phyloP scores from a whole-genome alignment of 78 protist genomes.

The Isochrysis galbana region DNA sequence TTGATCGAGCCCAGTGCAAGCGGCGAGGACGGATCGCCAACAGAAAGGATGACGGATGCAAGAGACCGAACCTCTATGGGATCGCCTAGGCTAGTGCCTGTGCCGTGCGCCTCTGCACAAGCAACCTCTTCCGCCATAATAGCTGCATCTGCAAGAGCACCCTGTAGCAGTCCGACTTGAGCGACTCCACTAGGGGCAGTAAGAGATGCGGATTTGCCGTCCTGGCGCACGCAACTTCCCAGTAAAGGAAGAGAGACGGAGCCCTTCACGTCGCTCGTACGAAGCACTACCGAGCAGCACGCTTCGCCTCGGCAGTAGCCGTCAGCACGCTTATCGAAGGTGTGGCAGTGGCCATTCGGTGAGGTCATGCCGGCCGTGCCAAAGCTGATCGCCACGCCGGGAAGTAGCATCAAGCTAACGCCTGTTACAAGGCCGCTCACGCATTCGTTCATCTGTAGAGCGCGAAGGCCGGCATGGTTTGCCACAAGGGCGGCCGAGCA shows the following conservation, averaged over 20 bases:
- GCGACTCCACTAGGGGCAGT: constrained; percentile 70
- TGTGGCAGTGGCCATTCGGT: constrained; percentile 61
- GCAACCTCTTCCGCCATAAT: constrained; percentile 45
- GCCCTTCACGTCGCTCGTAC: not conserved
- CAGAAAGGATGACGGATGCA: not conserved
- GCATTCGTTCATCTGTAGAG: not conserved
- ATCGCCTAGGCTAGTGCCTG: constrained; percentile 69
- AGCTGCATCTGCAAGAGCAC: constrained; percentile 42
- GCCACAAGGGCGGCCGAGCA: constrained; percentile 82
- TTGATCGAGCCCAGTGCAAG: constrained; percentile 66
- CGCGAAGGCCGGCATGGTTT: not conserved
- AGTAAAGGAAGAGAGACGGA: not conserved
- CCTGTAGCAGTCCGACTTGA: constrained; percentile 57
- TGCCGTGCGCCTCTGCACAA: not conserved
- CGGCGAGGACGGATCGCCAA: not conserved
- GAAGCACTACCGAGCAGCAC: constrained; percentile 25
- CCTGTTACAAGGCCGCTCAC: not conserved
- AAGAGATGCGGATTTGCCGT: constrained; percentile 58
- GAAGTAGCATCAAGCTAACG: not conserved
- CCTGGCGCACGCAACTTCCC: constrained; percentile 26
- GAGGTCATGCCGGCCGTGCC: constrained; percentile 55
- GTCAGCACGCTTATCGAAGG: constrained; percentile 75
- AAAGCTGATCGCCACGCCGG: constrained; percentile 10
- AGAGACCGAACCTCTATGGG: constrained; percentile 39
- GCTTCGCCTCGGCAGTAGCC: constrained; percentile 89